Conservation (phyloP, 345 rosid species). For the Salix exigua region DNA sequence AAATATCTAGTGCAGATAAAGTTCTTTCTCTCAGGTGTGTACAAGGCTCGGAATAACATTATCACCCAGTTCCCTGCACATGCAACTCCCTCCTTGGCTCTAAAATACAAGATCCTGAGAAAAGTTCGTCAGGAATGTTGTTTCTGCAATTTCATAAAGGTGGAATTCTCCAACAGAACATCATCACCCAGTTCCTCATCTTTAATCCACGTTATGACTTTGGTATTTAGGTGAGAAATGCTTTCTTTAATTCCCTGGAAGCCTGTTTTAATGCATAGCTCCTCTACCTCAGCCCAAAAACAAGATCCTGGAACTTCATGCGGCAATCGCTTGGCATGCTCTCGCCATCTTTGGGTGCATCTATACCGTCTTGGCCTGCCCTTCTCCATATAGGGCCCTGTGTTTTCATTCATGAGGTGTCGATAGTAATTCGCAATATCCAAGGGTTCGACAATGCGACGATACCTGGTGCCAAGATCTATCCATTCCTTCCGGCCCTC, state of each 20-base stretch:
- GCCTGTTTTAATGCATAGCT: conserved; percentile 30
- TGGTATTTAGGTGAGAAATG: conserved; percentile 15
- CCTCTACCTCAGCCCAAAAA: conserved; percentile 84
- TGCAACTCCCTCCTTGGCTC: not conserved
- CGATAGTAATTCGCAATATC: conserved; percentile 77
- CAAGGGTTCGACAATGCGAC: conserved; percentile 61
- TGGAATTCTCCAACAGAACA: conserved; percentile 43
- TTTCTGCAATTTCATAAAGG: conserved; percentile 48
- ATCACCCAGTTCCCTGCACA: not conserved
- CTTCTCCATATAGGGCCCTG: conserved; percentile 56
- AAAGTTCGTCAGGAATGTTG: conserved; percentile 20
- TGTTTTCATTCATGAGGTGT: conserved; percentile 75
- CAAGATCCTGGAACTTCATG: conserved; percentile 42
- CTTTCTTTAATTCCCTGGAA: conserved; percentile 1
- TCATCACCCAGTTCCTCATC: conserved; percentile 22
- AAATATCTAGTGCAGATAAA: not conserved
- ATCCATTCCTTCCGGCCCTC: conserved; percentile 43
- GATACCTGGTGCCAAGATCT: conserved; percentile 42
- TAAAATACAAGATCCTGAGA: conserved; percentile 14
- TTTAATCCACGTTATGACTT: conserved; percentile 34
- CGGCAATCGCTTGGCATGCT: conserved; percentile 32
- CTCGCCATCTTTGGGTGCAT: conserved; percentile 59
- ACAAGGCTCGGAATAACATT: not conserved
- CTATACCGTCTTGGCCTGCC: conserved; percentile 71
- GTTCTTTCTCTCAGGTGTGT: not conserved